A percentile compares a stretch with the other conserved stretches of the same genome.
Conservation (phyloP, 495 filamentous ascomycete genomes). For the Penicillium mononematosum region DNA sequence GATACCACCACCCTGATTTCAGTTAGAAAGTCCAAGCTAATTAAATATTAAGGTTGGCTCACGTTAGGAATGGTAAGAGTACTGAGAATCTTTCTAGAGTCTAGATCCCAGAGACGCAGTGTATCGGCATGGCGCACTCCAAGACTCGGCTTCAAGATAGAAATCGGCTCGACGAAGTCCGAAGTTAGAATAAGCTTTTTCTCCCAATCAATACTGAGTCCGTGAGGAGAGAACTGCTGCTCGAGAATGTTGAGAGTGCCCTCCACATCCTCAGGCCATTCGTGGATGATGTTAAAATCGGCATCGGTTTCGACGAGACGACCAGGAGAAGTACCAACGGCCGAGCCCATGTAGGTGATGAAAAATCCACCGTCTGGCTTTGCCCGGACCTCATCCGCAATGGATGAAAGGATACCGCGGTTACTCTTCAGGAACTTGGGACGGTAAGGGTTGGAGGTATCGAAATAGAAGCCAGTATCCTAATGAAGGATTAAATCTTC, state of each 20-base stretch:
- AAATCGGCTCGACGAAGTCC: conserved; percentile 60
- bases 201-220: conserved; percentile 57
- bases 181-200: conserved; percentile 58
- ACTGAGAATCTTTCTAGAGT: conserved; percentile 51
- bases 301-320: conserved; percentile 60
- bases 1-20: conserved; percentile 53
- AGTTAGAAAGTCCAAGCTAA: background rate
- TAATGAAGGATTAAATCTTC: conserved; percentile 8
- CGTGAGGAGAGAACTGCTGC: conserved; percentile 60
- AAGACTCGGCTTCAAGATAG: conserved; percentile 57
- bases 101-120: conserved; percentile 58
- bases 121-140: conserved; percentile 55
- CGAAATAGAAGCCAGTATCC: conserved; percentile 65
- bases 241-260: conserved; percentile 54
- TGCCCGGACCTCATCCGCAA: conserved; percentile 62
- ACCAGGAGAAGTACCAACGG: conserved; percentile 56
- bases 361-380: conserved; percentile 66
- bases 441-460: conserved; percentile 55
- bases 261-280: conserved; percentile 56
- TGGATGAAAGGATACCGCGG: conserved; percentile 53
- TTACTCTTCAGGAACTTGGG: conserved; percentile 60
- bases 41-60: conserved; percentile 14
- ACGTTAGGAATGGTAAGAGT: conserved; percentile 63
- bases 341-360: conserved; percentile 60
- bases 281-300: conserved; percentile 59